Conservation (phyloP, 495 filamentous ascomycete species). For the Xylaria longipes region DNA sequence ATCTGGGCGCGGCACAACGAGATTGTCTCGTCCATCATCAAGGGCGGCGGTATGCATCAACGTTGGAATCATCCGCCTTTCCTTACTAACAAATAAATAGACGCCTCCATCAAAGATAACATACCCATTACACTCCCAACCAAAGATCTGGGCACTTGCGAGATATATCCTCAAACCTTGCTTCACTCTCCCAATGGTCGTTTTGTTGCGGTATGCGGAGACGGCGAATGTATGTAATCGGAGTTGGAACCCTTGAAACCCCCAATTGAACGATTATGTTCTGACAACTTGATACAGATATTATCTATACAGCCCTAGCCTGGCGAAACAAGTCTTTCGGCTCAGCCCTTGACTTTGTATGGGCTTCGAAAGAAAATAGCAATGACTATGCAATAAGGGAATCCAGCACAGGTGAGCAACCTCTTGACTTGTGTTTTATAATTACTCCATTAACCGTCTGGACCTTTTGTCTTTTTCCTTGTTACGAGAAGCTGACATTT, state of each 20-base stretch:
- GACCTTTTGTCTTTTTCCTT: neutral
- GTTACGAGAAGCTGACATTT: neutral
- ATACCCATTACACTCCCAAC: slow-evolving; percentile 83
- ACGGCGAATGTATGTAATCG: slow-evolving; percentile 69
- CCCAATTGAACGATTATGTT: neutral
- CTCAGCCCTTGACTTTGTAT: slow-evolving; percentile 92
- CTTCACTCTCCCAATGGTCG: slow-evolving; percentile 96
- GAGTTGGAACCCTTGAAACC: neutral
- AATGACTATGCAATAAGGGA: slow-evolving; percentile 98
- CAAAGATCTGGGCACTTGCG: slow-evolving; percentile 93
- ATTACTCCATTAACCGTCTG: neutral
- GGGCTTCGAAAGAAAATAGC: slow-evolving; percentile 97
- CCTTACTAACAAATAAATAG: slow-evolving; percentile 44
- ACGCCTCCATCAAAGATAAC: slow-evolving; percentile 84
- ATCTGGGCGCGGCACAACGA: slow-evolving; percentile 96
- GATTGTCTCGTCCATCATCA: slow-evolving; percentile 92
- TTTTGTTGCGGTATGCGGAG: slow-evolving; percentile 95
- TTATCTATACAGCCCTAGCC: slow-evolving; percentile 96
- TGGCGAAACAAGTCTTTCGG: slow-evolving; percentile 99
- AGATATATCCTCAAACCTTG: slow-evolving; percentile 94
- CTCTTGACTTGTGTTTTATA: neutral
- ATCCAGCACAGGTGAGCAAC: slow-evolving; percentile 71
- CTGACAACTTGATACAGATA: slow-evolving; percentile 53
- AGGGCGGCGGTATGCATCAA: slow-evolving; percentile 68
- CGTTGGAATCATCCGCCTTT: neutral